A percentile compares a stretch with the other conserved stretches of the same genome.
These are phyloP conservation scores for Wallacemonas sp. DNA, from an alignment of 208 protist genomes.

Conservation along the genomic window DNA sequence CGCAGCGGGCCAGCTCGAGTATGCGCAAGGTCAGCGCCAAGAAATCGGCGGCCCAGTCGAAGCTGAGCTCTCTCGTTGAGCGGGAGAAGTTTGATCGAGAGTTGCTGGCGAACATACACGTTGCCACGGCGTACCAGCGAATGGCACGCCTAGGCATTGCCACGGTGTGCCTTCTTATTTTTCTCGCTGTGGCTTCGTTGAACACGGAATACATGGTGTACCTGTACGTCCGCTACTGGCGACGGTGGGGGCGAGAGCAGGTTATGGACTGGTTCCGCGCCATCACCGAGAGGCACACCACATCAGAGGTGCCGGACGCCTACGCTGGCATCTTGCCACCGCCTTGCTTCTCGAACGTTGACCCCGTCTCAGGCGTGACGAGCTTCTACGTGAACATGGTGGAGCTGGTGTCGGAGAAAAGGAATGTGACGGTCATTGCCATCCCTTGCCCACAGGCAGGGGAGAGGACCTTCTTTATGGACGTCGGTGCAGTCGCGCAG, in stretches of 20 bases:
- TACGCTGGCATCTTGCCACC: constrained; percentile 68
- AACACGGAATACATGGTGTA: constrained; percentile 66
- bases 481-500: constrained; percentile 45
- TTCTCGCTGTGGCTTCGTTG: constrained; percentile 49
- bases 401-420: constrained; percentile 56
- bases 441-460: constrained; percentile 78
- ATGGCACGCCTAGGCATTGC: constrained; percentile 52
- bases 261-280: constrained; percentile 64
- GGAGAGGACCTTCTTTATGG: constrained; percentile 51
- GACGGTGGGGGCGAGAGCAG: constrained; percentile 33
- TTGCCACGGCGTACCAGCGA: constrained; percentile 83
- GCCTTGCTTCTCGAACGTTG: constrained; percentile 41
- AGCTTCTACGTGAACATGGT: constrained; percentile 63
- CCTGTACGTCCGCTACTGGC: constrained; percentile 52
- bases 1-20: background rate
- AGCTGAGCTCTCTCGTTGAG: constrained; percentile 46
- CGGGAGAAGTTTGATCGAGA: constrained; percentile 78
- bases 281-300: constrained; percentile 56
- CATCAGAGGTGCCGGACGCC: constrained; percentile 69
- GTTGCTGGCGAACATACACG: constrained; percentile 70
- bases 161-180: constrained; percentile 33
- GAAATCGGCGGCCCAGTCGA: constrained; percentile 17
- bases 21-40: background rate
- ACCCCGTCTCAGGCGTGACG: constrained; percentile 17
- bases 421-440: constrained; percentile 53